A percentile compares a stretch with the other conserved stretches of the same genome.
Conservation (phyloP, 2,329 filamentous ascomycete species). For the Diplodia seriata region DNA sequence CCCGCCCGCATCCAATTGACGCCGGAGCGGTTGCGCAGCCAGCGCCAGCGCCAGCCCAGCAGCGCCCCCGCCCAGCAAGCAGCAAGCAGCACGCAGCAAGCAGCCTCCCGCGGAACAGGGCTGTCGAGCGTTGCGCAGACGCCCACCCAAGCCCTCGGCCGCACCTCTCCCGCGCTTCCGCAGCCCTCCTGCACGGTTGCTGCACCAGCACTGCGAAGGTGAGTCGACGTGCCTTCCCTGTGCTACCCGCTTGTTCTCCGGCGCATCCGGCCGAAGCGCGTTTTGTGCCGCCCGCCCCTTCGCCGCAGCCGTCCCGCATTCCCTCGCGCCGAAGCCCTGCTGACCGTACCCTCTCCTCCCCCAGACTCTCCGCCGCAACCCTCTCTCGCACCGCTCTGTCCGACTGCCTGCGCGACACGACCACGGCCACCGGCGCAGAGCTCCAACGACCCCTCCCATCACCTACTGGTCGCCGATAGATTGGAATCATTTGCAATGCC, state of each 20-base stretch:
- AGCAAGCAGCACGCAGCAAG: too few species aligned
- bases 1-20: conserved; percentile 11
- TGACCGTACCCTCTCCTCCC: conserved; percentile 14
- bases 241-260: conserved; percentile 24
- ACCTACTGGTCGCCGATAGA: conserved; percentile 27
- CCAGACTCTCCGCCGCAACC: conserved; percentile 16
- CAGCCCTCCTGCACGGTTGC: neutral
- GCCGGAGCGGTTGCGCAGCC: conserved; percentile 16
- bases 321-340: conserved; percentile 10
- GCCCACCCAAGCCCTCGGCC: neutral
- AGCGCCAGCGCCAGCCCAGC: neutral
- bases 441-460: conserved; percentile 16
- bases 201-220: conserved; percentile 2
- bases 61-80: neutral
- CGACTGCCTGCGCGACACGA: conserved; percentile 4
- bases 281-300: conserved; percentile 13
- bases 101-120: neutral
- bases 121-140: neutral
- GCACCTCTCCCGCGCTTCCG: neutral
- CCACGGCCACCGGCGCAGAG: conserved; percentile 18
- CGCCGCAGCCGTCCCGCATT: conserved; percentile 21
- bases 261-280: conserved; percentile 28
- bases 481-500: conserved; percentile 56
- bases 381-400: neutral
- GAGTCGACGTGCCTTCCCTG: conserved; percentile 11